A percentile compares a stretch with the other conserved stretches of the same genome.
Evolutionary conservation across 306 rosid genomes (phyloP).

Genomic region (Prunus fruticosa): DNA sequence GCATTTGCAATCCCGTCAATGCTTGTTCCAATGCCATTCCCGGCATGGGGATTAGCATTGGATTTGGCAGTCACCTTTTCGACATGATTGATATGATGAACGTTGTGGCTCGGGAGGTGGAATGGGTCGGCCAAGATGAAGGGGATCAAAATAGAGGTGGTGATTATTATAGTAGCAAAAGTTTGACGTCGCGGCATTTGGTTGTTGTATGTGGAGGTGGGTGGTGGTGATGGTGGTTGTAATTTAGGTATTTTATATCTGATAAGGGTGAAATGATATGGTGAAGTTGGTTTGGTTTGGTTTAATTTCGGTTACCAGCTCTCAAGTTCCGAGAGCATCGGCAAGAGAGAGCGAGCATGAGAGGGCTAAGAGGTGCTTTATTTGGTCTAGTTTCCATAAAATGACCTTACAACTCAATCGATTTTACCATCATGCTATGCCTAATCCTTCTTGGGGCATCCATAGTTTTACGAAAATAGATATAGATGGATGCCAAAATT

Average conservation of each 20-base stretch:
- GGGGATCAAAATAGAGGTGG: background rate
- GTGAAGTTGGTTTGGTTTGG: background rate
- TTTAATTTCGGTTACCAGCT: background rate
- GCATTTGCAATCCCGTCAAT: background rate
- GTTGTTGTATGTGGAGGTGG: background rate
- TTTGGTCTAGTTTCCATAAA: background rate
- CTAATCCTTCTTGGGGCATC: background rate
- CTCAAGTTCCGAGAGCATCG: slow-evolving; percentile 28
- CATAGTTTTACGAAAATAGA: background rate
- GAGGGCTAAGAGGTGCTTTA: background rate
- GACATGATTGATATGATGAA: background rate
- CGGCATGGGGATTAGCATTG: background rate
- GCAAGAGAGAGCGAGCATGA: background rate
- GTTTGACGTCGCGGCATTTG: background rate
- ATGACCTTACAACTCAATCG: background rate
- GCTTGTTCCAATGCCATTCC: background rate
- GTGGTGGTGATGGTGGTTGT: background rate
- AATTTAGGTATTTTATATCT: background rate
- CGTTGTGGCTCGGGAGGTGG: background rate
- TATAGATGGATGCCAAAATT: background rate
- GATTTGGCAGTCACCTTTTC: too few relatives aligned
- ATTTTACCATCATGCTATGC: background rate
- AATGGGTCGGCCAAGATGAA: background rate
- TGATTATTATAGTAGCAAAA: background rate
- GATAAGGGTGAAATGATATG: background rate